phyloP scores from a whole-genome alignment of 805 yeast genomes.

The Priceomyces castillae region DNA sequence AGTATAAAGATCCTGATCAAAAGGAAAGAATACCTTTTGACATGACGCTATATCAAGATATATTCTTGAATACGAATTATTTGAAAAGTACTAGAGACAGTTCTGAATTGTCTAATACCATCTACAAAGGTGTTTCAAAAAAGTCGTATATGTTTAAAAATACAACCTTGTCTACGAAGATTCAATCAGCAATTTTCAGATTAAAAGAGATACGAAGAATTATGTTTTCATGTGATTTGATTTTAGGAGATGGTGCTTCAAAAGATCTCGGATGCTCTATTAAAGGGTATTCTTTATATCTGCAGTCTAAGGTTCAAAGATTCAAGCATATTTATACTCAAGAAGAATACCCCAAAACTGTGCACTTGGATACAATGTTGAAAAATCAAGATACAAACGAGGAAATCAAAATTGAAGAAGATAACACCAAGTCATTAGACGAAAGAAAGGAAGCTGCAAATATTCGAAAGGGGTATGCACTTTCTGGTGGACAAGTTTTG shows the following conservation, averaged over 20 bases:
- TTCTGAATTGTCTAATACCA: constrained; percentile 7
- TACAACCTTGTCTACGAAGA: constrained; percentile 41
- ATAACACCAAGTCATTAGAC: constrained; percentile 28
- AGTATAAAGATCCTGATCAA: constrained; percentile 13
- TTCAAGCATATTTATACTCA: constrained; percentile 53
- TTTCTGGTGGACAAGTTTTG: constrained; percentile 22
- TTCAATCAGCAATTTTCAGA: constrained; percentile 49
- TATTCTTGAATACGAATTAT: constrained; percentile 51
- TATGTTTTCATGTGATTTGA: constrained; percentile 59
- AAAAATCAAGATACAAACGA: constrained; percentile 44
- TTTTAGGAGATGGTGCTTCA: constrained; percentile 45
- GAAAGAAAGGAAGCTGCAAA: constrained; percentile 32
- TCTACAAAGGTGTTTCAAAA: constrained; percentile 11
- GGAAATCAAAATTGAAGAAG: constrained; percentile 47
- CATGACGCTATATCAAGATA: constrained; percentile 49
- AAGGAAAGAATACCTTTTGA: constrained; percentile 28
- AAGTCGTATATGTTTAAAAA: constrained; percentile 17
- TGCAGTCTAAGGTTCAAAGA: constrained; percentile 51
- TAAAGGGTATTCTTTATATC: constrained; percentile 65
- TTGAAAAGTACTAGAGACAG: constrained; percentile 27
- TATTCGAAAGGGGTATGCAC: constrained; percentile 31
- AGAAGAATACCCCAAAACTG: constrained; percentile 51
- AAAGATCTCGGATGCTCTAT: constrained; percentile 57
- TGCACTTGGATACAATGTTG: constrained; percentile 43
- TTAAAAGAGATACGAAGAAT: constrained; percentile 62